Evolutionary conservation across 768 basidiomycete genomes (phyloP).

Genomic region (Clitopilus passeckerianus): DNA sequence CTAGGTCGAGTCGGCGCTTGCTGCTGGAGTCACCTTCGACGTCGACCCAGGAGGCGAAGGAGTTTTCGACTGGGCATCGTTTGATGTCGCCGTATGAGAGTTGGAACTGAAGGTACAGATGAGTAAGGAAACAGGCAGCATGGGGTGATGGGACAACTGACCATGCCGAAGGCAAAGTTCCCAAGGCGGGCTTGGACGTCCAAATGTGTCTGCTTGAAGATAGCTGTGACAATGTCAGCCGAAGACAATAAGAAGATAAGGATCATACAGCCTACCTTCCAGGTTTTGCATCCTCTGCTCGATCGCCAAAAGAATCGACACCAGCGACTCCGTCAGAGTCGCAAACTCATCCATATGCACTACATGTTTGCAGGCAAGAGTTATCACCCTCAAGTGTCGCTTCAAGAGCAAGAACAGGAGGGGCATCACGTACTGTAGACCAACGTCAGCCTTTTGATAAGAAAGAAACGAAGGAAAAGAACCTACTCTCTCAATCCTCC

Average conservation of each 20-base stretch:
- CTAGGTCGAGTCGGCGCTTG: conserved; percentile 8
- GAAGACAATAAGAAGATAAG: background rate
- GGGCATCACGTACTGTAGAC: conserved; percentile 27
- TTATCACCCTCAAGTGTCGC: conserved; percentile 27
- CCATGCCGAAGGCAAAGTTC: conserved; percentile 34
- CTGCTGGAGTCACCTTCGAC: conserved; percentile 11
- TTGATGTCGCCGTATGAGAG: conserved; percentile 27
- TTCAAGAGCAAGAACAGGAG: conserved; percentile 27
- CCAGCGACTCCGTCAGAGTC: conserved; percentile 22
- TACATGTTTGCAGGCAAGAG: conserved; percentile 27
- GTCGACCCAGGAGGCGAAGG: conserved; percentile 23
- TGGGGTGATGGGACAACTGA: conserved; percentile 8
- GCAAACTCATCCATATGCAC: conserved; percentile 26
- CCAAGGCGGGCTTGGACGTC: conserved; percentile 26
- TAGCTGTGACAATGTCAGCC: conserved; percentile 13
- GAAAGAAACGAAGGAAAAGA: background rate
- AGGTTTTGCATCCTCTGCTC: conserved; percentile 27
- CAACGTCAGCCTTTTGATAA: background rate
- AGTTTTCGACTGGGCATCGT: conserved; percentile 23
- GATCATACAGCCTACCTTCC: conserved; percentile 18
- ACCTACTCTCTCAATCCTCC: conserved; percentile 30
- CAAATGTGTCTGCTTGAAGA: conserved; percentile 29
- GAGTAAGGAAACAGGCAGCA: background rate
- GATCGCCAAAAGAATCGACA: conserved; percentile 21
- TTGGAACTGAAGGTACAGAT: conserved; percentile 18